A percentile compares a stretch with the other conserved stretches of the same genome.
phyloP scores from a whole-genome alignment of 2,329 filamentous ascomycete genomes.

The Penicillium sclerotiorum region DNA sequence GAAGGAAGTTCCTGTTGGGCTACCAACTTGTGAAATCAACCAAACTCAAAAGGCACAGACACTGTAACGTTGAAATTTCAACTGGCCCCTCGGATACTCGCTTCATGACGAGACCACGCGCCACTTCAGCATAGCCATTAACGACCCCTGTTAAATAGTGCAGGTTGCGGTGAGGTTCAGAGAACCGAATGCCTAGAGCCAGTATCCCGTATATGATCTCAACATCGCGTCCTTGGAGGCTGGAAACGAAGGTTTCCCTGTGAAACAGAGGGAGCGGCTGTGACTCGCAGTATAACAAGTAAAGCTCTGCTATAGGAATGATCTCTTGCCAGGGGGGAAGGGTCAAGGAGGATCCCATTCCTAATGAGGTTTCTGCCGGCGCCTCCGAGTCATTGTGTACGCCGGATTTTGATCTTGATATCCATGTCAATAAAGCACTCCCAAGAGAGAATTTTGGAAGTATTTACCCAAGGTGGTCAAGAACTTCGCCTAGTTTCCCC shows the following conservation, averaged over 20 bases:
- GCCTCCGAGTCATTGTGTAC: too few relatives aligned
- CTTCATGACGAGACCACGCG: slow-evolving; percentile 42
- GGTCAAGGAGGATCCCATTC: slow-evolving; percentile 25
- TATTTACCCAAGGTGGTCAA: slow-evolving; percentile 40
- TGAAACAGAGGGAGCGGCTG: slow-evolving; percentile 55
- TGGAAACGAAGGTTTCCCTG: slow-evolving; percentile 43
- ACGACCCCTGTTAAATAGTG: slow-evolving; percentile 30
- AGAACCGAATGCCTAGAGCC: slow-evolving; percentile 49
- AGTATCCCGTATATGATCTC: slow-evolving; percentile 42
- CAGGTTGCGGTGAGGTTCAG: slow-evolving; percentile 26
- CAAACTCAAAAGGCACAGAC: slow-evolving; percentile 44
- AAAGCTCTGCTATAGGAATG: slow-evolving; percentile 44
- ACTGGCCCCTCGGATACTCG: slow-evolving; percentile 42
- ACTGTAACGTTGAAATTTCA: slow-evolving; percentile 48
- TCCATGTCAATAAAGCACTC: slow-evolving; percentile 6
- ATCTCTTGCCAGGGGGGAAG: slow-evolving; percentile 46
- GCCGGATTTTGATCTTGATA: too few relatives aligned
- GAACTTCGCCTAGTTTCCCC: slow-evolving; percentile 37
- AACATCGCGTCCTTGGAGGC: slow-evolving; percentile 41
- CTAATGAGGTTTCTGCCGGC: slow-evolving; percentile 10
- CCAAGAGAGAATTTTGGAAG: slow-evolving; percentile 1
- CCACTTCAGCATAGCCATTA: slow-evolving; percentile 42
- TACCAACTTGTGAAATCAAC: slow-evolving; percentile 46
- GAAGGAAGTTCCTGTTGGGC: not conserved
- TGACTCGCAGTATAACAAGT: slow-evolving; percentile 53